Conservation (phyloP, 208 protist genomes). For the Naegleria gruberi region DNA sequence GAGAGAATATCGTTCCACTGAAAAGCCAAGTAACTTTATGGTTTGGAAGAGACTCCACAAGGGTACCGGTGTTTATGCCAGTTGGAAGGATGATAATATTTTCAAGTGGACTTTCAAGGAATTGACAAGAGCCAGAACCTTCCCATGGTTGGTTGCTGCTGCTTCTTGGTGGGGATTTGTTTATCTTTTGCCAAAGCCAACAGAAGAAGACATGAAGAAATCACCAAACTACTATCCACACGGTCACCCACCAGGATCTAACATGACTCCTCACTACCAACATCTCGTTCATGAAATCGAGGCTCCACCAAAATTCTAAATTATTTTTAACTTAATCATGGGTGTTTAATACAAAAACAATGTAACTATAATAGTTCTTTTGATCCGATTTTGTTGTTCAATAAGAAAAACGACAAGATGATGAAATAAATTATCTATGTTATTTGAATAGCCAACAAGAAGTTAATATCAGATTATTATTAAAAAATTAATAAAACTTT, state of each 20-base stretch:
- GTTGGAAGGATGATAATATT: background rate
- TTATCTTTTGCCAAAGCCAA: background rate
- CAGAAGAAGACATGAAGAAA: background rate
- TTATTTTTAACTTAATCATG: too few relatives aligned
- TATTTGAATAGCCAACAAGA: too few relatives aligned
- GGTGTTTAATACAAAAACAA: too few relatives aligned
- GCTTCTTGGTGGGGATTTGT: background rate
- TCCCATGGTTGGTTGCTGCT: constrained; percentile 1
- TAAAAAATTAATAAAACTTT: too few relatives aligned
- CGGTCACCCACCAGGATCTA: background rate
- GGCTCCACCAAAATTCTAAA: background rate
- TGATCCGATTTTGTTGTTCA: too few relatives aligned
- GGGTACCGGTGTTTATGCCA: background rate
- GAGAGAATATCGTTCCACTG: background rate
- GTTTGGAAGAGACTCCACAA: background rate
- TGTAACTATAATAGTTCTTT: too few relatives aligned
- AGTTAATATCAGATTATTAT: too few relatives aligned
- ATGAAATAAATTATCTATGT: too few relatives aligned
- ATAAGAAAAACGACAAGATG: too few relatives aligned
- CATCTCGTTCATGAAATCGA: background rate
- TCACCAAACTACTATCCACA: background rate
- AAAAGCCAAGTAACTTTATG: background rate
- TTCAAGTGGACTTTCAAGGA: background rate
- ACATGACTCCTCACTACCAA: background rate
- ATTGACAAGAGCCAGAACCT: background rate